phyloP scores from a whole-genome alignment of 208 protist species.

The Blechomonas ayalai region DNA sequence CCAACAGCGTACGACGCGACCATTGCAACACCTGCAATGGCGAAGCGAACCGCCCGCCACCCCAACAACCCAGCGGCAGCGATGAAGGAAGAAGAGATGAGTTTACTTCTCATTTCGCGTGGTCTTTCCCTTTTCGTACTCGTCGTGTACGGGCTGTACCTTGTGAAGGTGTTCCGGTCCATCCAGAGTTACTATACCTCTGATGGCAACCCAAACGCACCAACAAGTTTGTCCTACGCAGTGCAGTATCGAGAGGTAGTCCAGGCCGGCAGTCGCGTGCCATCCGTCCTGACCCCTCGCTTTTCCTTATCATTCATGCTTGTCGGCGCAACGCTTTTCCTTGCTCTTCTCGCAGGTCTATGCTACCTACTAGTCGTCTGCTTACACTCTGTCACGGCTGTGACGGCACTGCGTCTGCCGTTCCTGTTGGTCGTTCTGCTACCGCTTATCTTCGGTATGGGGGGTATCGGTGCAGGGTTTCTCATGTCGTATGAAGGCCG shows the following conservation, averaged over 20 bases:
- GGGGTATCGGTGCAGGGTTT: conserved; percentile 39
- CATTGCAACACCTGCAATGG: conserved; percentile 10
- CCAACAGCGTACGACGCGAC: conserved; percentile 37
- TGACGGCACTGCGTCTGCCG: conserved; percentile 18
- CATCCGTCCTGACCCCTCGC: no score
- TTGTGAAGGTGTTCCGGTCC: conserved; percentile 22
- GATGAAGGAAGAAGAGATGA: conserved; percentile 8
- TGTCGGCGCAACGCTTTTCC: no score
- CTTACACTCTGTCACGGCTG: no score
- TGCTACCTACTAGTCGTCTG: conserved; percentile 1
- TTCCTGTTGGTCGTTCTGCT: conserved; percentile 55
- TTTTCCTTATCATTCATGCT: no score
- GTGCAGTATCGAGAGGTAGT: conserved; percentile 20
- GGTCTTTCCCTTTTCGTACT: conserved; percentile 17
- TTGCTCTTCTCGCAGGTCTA: no score
- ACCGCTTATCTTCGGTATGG: conserved; percentile 48
- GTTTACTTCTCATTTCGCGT: conserved; percentile 26
- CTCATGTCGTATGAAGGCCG: conserved; percentile 46
- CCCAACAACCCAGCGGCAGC: conserved; percentile 3
- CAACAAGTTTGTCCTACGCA: conserved; percentile 25
- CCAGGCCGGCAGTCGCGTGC: neutral
- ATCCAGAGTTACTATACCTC: conserved; percentile 31
- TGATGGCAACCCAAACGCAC: conserved; percentile 24
- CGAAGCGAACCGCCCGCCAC: conserved; percentile 1
- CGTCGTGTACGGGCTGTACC: conserved; percentile 22